Conservation (phyloP, 73 alveolate genomes). For the Symbiodinium natans region DNA sequence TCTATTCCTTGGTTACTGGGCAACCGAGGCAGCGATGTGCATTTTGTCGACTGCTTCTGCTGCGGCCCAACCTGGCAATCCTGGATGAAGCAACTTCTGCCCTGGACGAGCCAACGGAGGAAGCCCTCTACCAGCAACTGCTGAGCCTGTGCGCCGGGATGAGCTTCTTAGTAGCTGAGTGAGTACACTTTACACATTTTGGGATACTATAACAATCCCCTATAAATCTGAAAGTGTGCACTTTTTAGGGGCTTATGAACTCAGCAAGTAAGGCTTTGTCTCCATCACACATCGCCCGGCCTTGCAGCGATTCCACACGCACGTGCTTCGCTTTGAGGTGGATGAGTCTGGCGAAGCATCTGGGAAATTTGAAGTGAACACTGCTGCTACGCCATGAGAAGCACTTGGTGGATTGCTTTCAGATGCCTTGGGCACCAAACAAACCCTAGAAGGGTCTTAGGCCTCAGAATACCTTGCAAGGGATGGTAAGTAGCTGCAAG, state of each 20-base stretch:
- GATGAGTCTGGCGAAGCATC: neutral
- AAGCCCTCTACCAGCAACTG: conserved; percentile 34
- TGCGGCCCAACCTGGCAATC: conserved; percentile 49
- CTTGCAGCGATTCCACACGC: conserved; percentile 34
- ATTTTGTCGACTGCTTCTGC: conserved; percentile 70
- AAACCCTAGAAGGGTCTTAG: too few relatives aligned
- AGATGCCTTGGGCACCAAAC: too few relatives aligned
- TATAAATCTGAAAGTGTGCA: neutral
- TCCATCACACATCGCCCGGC: conserved; percentile 64
- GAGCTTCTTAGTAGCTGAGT: too few relatives aligned
- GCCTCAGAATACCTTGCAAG: too few relatives aligned
- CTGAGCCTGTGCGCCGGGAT: neutral
- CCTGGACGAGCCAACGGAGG: conserved; percentile 70
- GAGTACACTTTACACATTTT: too few relatives aligned
- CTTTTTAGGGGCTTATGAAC: too few relatives aligned
- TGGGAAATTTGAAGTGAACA: neutral
- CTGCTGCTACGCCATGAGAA: neutral
- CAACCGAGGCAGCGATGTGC: conserved; percentile 43
- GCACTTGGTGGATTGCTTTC: too few relatives aligned
- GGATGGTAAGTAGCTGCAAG: too few relatives aligned
- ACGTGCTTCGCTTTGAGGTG: conserved; percentile 22
- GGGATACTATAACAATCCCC: neutral
- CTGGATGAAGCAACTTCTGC: conserved; percentile 88
- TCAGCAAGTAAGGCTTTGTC: neutral
- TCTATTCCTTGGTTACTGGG: neutral